A percentile compares a stretch with the other conserved stretches of the same genome.
Conservation (phyloP, 2,329 filamentous ascomycete species). For the Dothistroma pini region DNA sequence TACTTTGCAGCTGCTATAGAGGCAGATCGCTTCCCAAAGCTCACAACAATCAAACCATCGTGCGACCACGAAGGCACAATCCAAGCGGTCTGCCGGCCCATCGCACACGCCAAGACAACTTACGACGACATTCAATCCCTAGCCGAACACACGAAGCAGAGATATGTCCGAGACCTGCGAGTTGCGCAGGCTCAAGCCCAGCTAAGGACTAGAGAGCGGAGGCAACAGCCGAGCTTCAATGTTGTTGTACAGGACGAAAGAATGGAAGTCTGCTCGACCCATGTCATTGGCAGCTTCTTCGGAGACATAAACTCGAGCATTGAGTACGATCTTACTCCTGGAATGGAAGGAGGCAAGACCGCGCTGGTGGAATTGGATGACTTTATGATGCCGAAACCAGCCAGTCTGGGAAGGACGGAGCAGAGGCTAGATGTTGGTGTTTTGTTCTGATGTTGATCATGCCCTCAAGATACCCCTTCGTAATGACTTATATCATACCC, state of each 20-base stretch:
- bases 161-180: slow-evolving; percentile 28
- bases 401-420: slow-evolving; percentile 4
- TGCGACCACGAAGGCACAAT: slow-evolving; percentile 67
- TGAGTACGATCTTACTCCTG: slow-evolving; percentile 57
- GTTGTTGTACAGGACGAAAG: slow-evolving; percentile 53
- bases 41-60: slow-evolving; percentile 60
- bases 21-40: slow-evolving; percentile 58
- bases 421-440: background rate
- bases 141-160: slow-evolving; percentile 6
- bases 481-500: background rate
- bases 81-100: slow-evolving; percentile 64
- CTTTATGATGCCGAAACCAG: slow-evolving; percentile 16
- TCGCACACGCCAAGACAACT: slow-evolving; percentile 52
- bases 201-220: slow-evolving; percentile 58
- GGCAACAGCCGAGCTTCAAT: slow-evolving; percentile 52
- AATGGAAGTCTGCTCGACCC: slow-evolving; percentile 50
- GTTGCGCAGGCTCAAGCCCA: slow-evolving; percentile 62
- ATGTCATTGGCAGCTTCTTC: slow-evolving; percentile 58
- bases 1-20: slow-evolving; percentile 63
- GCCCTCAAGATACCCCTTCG: background rate
- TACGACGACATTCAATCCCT: slow-evolving; percentile 39
- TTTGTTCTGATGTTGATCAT: slow-evolving; percentile 6
- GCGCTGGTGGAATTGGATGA: slow-evolving; percentile 25
- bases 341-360: slow-evolving; percentile 34
- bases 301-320: slow-evolving; percentile 59